These are phyloP conservation scores for Pichia sp. DNA, from an alignment of 1,139 yeast species.

Conservation along the genomic window DNA sequence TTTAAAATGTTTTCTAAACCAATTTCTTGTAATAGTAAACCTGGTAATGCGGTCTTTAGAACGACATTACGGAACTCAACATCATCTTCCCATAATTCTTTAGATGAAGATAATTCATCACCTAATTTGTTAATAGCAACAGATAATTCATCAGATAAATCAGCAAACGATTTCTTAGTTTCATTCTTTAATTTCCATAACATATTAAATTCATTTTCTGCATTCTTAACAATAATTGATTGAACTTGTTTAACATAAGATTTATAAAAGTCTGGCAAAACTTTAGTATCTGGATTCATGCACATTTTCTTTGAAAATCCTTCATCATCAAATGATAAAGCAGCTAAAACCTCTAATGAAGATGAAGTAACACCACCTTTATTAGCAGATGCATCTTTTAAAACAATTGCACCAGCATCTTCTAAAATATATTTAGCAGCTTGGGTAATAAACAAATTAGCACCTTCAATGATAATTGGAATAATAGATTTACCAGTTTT, in stretches of 20 bases:
- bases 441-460: slow-evolving; percentile 91
- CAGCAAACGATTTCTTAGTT: slow-evolving; percentile 68
- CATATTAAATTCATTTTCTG: slow-evolving; percentile 77
- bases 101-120: slow-evolving; percentile 79
- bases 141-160: slow-evolving; percentile 79
- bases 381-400: slow-evolving; percentile 95
- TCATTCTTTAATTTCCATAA: slow-evolving; percentile 71
- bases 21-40: slow-evolving; percentile 58
- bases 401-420: slow-evolving; percentile 76
- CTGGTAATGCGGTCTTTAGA: slow-evolving; percentile 73
- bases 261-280: slow-evolving; percentile 69
- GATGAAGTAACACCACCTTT: slow-evolving; percentile 99
- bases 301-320: slow-evolving; percentile 76
- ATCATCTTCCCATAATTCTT: slow-evolving; percentile 83
- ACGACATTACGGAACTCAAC: slow-evolving; percentile 69
- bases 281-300: slow-evolving; percentile 45
- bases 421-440: slow-evolving; percentile 85
- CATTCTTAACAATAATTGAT: slow-evolving; percentile 65
- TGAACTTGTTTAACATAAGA: slow-evolving; percentile 83
- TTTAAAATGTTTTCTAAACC: slow-evolving; percentile 69
- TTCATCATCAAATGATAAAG: slow-evolving; percentile 83
- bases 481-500: slow-evolving; percentile 72
- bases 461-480: slow-evolving; percentile 95
- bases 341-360: slow-evolving; percentile 90
- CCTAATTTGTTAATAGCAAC: slow-evolving; percentile 81